These are phyloP conservation scores for Pyrus betulifolia DNA, from an alignment of 306 rosid genomes.

Conservation along the genomic window DNA sequence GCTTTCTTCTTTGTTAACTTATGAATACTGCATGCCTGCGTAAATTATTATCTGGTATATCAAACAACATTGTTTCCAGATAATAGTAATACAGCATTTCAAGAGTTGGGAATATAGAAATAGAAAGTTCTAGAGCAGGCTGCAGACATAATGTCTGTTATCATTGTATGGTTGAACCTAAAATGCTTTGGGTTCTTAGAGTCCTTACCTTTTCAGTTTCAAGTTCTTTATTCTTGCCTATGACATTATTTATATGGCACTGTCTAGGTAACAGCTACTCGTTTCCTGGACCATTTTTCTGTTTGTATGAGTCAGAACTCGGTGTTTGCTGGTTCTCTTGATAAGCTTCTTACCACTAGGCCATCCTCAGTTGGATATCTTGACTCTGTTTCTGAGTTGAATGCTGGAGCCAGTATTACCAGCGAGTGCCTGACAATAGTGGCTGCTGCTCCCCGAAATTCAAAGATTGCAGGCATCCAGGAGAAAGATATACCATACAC, in stretches of 20 bases:
- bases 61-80: background rate
- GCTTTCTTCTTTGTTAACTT: too few species aligned
- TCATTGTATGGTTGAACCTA: background rate
- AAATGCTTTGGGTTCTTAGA: background rate
- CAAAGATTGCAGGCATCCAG: conserved; percentile 32
- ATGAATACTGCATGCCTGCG: background rate
- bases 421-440: conserved; percentile 28
- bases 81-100: background rate
- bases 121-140: background rate
- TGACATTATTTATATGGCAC: conserved; percentile 6
- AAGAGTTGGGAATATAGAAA: background rate
- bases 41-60: background rate
- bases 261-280: conserved; percentile 64
- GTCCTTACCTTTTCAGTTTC: background rate
- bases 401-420: conserved; percentile 47
- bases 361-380: conserved; percentile 67
- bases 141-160: background rate
- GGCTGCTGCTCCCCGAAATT: conserved; percentile 34
- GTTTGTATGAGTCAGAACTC: conserved; percentile 77
- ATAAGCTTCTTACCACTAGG: conserved; percentile 42
- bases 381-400: conserved; percentile 74
- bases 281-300: conserved; percentile 68
- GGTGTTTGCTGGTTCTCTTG: conserved; percentile 69
- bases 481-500: conserved; percentile 32
- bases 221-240: background rate